Conservation (phyloP, 2,329 filamentous ascomycete genomes). For the Colletotrichum tanaceti region DNA sequence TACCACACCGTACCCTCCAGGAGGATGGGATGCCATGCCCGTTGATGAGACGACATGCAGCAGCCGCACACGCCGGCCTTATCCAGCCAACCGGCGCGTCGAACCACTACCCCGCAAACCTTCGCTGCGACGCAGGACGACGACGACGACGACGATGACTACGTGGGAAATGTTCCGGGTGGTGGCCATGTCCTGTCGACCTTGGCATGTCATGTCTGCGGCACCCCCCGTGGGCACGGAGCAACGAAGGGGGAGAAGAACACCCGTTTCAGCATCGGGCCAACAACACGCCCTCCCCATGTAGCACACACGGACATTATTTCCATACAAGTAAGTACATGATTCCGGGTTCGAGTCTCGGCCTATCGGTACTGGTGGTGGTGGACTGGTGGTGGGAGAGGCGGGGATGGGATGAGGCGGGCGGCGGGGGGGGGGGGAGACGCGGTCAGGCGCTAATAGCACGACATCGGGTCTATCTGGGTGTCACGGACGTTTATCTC, state of each 20-base stretch:
- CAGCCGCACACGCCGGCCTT: background rate
- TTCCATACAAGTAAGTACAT: no score
- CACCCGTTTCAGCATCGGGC: conserved; percentile 39
- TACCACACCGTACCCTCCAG: no score
- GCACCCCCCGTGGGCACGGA: conserved; percentile 23
- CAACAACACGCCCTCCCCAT: background rate
- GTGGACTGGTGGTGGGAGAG: no score
- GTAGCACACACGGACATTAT: background rate
- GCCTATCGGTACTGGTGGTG: no score
- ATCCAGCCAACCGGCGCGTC: conserved; percentile 22
- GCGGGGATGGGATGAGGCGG: conserved; percentile 31
- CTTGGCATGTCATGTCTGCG: conserved; percentile 26
- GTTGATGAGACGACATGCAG: conserved; percentile 38
- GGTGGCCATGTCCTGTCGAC: conserved; percentile 11
- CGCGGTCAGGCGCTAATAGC: conserved; percentile 24
- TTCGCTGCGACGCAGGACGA: conserved; percentile 17
- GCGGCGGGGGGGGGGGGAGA: no score
- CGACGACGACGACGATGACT: conserved; percentile 7
- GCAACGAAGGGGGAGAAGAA: conserved; percentile 6
- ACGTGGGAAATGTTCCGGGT: conserved; percentile 13
- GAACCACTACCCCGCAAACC: conserved; percentile 32
- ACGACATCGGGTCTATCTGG: background rate
- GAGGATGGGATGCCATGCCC: conserved; percentile 26
- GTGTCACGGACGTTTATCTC: conserved; percentile 21
- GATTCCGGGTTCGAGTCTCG: no score